Conservation (phyloP, 306 rosid species). For the Fagus sylvatica region DNA sequence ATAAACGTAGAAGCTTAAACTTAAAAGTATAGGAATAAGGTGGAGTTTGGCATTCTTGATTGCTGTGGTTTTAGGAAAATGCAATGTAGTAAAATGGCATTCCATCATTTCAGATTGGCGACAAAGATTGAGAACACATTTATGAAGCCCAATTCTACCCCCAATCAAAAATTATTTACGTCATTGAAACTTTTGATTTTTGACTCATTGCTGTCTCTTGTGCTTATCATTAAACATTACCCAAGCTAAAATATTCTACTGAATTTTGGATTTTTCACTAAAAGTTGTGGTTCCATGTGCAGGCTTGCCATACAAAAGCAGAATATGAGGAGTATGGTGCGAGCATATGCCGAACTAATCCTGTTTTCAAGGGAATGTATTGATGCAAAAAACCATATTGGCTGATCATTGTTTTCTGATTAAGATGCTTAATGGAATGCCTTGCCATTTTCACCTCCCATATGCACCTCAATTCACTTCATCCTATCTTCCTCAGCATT, state of each 20-base stretch:
- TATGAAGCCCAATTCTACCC: not conserved
- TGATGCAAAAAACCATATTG: slow-evolving; percentile 45
- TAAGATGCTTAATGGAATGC: slow-evolving; percentile 21
- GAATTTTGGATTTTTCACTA: slow-evolving; percentile 5
- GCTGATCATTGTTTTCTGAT: slow-evolving; percentile 25
- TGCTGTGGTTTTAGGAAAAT: not conserved
- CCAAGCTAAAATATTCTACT: not conserved
- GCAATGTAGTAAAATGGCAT: not conserved
- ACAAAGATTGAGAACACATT: not conserved
- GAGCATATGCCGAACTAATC: slow-evolving; percentile 95
- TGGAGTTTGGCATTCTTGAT: not conserved
- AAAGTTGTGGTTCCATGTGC: slow-evolving; percentile 33
- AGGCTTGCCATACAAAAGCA: slow-evolving; percentile 99
- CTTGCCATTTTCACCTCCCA: slow-evolving; percentile 18
- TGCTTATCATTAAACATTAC: not conserved
- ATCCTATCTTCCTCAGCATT: slow-evolving; percentile 28
- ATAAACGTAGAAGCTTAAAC: not conserved
- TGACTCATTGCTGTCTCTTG: not conserved
- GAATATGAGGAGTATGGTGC: slow-evolving; percentile 97
- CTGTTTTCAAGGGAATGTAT: slow-evolving; percentile 99
- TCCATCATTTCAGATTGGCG: not conserved
- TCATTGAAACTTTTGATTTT: not conserved
- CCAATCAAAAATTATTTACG: not conserved
- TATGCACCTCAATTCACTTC: slow-evolving; percentile 21
- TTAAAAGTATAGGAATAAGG: not conserved